These are phyloP conservation scores for Drechslerella dactyloides DNA, from an alignment of 2,329 filamentous ascomycete species.

Conservation along the genomic window DNA sequence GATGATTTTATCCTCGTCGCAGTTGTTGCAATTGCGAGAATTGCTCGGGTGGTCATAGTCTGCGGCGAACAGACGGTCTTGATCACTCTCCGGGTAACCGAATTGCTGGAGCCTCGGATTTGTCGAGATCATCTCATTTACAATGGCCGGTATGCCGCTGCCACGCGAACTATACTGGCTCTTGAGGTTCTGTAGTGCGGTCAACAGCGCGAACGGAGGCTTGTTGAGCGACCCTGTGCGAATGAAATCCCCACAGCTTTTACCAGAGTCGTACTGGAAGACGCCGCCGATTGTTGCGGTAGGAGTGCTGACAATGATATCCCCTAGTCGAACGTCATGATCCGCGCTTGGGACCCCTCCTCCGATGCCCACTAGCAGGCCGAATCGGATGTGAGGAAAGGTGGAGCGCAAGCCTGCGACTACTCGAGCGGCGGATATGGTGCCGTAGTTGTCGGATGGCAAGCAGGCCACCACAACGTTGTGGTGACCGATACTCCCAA, in stretches of 20 bases:
- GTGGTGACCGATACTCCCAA: conserved; percentile 48
- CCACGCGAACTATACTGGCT: background rate
- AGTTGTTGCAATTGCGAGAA: background rate
- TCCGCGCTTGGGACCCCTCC: conserved; percentile 3
- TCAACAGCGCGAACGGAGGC: background rate
- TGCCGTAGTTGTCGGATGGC: conserved; percentile 15
- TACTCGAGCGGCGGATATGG: background rate
- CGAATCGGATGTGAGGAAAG: background rate
- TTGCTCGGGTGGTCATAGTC: background rate
- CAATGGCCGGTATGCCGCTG: background rate
- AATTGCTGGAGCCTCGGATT: background rate
- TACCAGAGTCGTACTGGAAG: conserved; percentile 13
- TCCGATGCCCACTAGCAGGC: conserved; percentile 10
- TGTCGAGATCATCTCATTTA: background rate
- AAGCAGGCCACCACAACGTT: conserved; percentile 51
- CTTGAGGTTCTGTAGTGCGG: background rate
- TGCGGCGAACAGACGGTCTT: background rate
- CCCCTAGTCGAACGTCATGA: conserved; percentile 8
- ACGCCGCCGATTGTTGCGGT: background rate
- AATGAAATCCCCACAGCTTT: background rate
- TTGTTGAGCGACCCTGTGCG: background rate
- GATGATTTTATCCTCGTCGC: background rate
- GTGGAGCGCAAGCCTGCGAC: background rate
- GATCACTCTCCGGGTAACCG: background rate
- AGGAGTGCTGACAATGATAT: conserved; percentile 21